Percentiles rank a stretch among this genome's conserved stretches.
Conservation (phyloP, 352 stramenopile species). For the Pythium guiyangense region DNA sequence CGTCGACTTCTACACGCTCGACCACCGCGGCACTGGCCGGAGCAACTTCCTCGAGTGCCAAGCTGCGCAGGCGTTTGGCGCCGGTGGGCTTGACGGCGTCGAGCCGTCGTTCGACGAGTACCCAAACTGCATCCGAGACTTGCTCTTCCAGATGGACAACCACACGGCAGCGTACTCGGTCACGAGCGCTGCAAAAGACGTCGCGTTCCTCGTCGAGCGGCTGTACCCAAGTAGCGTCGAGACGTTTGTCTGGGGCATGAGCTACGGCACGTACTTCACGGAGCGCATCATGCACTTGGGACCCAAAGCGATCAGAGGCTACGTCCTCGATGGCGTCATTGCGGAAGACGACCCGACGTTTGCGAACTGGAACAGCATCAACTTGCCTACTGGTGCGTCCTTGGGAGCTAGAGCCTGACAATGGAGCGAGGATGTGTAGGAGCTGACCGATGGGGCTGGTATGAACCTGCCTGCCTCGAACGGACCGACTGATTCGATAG, state of each 20-base stretch:
- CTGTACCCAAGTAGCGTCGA: conserved; percentile 4
- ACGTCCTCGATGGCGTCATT: conserved; percentile 19
- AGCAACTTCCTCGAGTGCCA: conserved; percentile 11
- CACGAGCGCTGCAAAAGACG: too few species aligned
- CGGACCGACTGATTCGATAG: neutral
- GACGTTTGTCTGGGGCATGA: conserved; percentile 19
- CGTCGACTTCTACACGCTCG: conserved; percentile 16
- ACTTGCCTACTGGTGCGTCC: too few species aligned
- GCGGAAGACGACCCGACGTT: conserved; percentile 9
- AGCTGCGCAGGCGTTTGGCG: conserved; percentile 7
- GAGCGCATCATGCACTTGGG: conserved; percentile 22
- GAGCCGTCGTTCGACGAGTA: neutral
- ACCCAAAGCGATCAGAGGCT: conserved; percentile 16
- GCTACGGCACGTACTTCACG: conserved; percentile 21
- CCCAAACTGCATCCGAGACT: conserved; percentile 5
- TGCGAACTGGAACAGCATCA: conserved; percentile 3
- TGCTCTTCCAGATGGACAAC: conserved; percentile 53
- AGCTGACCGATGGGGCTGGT: too few species aligned
- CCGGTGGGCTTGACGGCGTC: neutral
- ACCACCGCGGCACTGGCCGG: conserved; percentile 13
- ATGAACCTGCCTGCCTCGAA: too few species aligned
- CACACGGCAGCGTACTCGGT: conserved; percentile 55
- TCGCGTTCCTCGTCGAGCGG: conserved; percentile 1
- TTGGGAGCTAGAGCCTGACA: too few species aligned
- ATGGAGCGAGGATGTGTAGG: too few species aligned